Evolutionary conservation across 2,329 filamentous ascomycete species (phyloP).

Genomic region (Hymenoscyphus albidus): DNA sequence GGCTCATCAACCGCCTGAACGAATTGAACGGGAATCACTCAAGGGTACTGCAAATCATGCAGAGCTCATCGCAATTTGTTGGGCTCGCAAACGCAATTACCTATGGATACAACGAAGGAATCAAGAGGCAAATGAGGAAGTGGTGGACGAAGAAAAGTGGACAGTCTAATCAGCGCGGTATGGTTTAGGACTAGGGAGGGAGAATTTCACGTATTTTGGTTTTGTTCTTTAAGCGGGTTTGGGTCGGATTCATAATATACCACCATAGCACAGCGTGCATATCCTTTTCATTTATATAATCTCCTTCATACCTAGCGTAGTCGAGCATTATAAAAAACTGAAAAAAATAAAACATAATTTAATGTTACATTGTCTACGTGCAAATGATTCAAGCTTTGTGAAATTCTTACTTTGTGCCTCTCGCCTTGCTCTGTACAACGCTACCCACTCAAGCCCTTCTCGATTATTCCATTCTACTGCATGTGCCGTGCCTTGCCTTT

Average conservation of each 20-base stretch:
- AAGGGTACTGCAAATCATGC: conserved; percentile 31
- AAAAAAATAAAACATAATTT: not conserved
- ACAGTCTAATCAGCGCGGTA: not conserved
- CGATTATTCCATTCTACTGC: too few relatives aligned
- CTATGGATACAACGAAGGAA: conserved; percentile 38
- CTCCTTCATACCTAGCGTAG: not conserved
- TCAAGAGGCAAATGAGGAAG: conserved; percentile 15
- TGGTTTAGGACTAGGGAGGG: not conserved
- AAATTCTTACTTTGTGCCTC: too few relatives aligned
- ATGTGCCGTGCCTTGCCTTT: too few relatives aligned
- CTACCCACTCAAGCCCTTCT: too few relatives aligned
- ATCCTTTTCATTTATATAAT: not conserved
- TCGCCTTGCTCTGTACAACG: too few relatives aligned
- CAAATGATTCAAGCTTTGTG: too few relatives aligned
- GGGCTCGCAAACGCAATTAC: conserved; percentile 39
- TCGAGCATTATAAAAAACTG: not conserved
- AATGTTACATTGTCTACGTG: too few relatives aligned
- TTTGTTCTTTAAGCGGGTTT: not conserved
- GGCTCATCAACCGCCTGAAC: conserved; percentile 36
- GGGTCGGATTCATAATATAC: conserved; percentile 1
- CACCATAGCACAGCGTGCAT: conserved; percentile 1
- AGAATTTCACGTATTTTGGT: not conserved
- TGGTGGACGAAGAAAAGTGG: conserved; percentile 7
- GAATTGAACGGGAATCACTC: conserved; percentile 34
- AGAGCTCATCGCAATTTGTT: conserved; percentile 37